Evolutionary conservation across 1,284 basidiomycete genomes (phyloP), one percentile per base, ranked within the genome.

Genomic region (Malassezia furfur): DNA sequence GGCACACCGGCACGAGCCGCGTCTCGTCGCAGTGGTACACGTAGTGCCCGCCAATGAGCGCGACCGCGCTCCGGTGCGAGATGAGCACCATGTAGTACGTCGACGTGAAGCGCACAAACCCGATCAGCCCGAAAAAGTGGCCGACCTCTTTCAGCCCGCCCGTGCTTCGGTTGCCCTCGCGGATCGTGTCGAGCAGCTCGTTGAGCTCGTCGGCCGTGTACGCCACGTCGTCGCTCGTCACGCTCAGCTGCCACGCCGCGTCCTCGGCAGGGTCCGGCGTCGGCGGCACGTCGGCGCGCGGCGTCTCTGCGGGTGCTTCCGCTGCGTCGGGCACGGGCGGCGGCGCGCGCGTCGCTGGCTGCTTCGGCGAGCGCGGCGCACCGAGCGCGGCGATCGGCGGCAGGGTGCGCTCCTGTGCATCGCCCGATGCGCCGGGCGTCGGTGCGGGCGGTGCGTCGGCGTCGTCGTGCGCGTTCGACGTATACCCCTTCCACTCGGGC

Each of bases 1-100:
- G 68, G 38, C 67, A 71, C 5, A 74, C 66, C 6, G 88, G 84
- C 6, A 89, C 77, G 36, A 94, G 85, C 39, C 89, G 86, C 1
- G 89, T 88, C 67, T 83, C 86, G 74, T 98, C 94, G 76, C 90
- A 94, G 68, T 98, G 94, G 70, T 94, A 98, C 41, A 98, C 80
- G 72, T 96, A 96, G 73, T 98, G 93, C 0, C 93, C 94, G 1
- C 93, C 94, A 5, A 99, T 79, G 2, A 99, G 81, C 0, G 90
- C 90, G 21, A 98, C 93, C 5, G 91, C 86, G 8, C 87, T 87
- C 31, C 93, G 83, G 72, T 90, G 88, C 32, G 87, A 85, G 66
- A 96, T 85, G 30, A 91, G 77, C 6, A 75, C 74, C 66, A 75
- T 69, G 59, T 75, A 72, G 61, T 75, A 75, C 1, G 67, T 68